Percentiles rank a stretch among this genome's conserved stretches.
phyloP scores from a whole-genome alignment of 2,329 filamentous ascomycete genomes.

The Fusarium piperis region DNA sequence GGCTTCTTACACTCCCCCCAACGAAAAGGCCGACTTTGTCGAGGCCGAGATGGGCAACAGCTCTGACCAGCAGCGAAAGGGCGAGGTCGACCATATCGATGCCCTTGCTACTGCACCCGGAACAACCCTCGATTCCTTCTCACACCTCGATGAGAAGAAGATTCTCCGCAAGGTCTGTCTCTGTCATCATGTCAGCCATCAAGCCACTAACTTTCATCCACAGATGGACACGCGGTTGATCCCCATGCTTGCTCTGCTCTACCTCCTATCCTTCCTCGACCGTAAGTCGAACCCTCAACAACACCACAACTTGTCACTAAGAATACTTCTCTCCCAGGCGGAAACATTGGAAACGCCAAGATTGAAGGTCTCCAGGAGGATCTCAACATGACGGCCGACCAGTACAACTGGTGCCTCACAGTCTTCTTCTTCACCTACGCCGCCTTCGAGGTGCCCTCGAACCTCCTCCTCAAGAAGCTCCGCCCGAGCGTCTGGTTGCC shows the following conservation, averaged over 20 bases:
- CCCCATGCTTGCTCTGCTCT: constrained; percentile 73
- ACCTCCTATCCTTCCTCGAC: constrained; percentile 76
- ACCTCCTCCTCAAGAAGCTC: constrained; percentile 78
- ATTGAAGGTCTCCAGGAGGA: constrained; percentile 66
- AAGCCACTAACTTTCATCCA: constrained; percentile 5
- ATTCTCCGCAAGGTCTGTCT: constrained; percentile 63
- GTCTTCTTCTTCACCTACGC: constrained; percentile 85
- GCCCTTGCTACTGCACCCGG: constrained; percentile 23
- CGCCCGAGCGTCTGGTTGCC: constrained; percentile 80
- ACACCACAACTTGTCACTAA: not conserved
- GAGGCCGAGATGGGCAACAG: constrained; percentile 35
- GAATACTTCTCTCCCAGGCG: constrained; percentile 47
- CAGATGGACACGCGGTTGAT: constrained; percentile 63
- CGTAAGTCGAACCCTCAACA: constrained; percentile 45
- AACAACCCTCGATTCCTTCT: constrained; percentile 37
- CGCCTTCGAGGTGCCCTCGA: constrained; percentile 80
- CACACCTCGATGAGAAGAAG: constrained; percentile 58
- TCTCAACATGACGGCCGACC: constrained; percentile 65
- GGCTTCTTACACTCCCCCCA: constrained; percentile 23
- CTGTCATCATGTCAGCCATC: rapidly evolving
- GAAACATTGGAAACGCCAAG: constrained; percentile 74
- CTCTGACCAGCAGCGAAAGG: constrained; percentile 4
- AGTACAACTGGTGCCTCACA: constrained; percentile 76
- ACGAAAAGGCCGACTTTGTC: constrained; percentile 33
- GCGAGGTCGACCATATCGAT: constrained; percentile 21